Evolutionary conservation across 2,329 filamentous ascomycete genomes (phyloP).

Genomic region (Cercospora zeae-maydis): DNA sequence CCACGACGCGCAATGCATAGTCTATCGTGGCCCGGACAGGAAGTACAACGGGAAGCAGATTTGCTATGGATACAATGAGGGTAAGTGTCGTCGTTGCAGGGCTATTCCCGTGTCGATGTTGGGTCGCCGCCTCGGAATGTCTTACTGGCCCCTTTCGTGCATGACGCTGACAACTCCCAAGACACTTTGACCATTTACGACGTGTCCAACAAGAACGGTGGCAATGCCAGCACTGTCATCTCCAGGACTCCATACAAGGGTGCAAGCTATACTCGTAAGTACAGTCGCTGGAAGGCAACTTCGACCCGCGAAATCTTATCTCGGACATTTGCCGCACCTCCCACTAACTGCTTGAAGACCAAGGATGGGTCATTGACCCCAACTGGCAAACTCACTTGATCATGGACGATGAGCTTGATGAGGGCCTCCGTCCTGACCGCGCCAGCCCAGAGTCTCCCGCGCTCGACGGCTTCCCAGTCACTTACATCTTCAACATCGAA

Average conservation of each 20-base stretch:
- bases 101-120: too few species aligned
- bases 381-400: constrained; percentile 48
- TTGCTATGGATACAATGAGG: constrained; percentile 53
- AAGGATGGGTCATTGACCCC: constrained; percentile 52
- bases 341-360: constrained; percentile 31
- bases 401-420: constrained; percentile 55
- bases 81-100: constrained; percentile 26
- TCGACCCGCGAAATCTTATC: too few species aligned
- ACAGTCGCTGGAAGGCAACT: too few species aligned
- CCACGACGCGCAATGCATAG: constrained; percentile 56
- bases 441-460: constrained; percentile 22
- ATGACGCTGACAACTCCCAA: not conserved
- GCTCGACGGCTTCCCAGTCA: constrained; percentile 46
- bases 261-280: constrained; percentile 45
- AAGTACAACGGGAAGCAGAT: constrained; percentile 48
- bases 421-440: constrained; percentile 43
- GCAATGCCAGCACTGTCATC: constrained; percentile 40
- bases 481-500: constrained; percentile 52
- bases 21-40: constrained; percentile 49
- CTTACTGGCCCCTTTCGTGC: too few species aligned
- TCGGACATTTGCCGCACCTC: not conserved
- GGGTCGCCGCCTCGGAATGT: too few species aligned
- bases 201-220: constrained; percentile 43
- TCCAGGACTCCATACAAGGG: constrained; percentile 50
- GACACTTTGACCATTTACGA: constrained; percentile 48